Evolutionary conservation across 306 rosid species (phyloP).

Genomic region (Oemleria cerasiformis): DNA sequence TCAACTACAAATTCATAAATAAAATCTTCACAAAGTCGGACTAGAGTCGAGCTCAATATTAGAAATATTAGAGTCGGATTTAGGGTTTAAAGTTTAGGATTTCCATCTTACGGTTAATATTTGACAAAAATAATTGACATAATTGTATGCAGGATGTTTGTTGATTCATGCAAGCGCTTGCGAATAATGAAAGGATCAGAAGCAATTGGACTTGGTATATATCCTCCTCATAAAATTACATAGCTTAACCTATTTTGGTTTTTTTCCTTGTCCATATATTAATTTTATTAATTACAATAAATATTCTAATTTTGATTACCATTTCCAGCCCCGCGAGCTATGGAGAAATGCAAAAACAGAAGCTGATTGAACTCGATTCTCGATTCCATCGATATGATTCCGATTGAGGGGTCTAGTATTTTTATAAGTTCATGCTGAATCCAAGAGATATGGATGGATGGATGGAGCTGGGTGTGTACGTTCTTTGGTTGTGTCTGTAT

Average conservation of each 20-base stretch:
- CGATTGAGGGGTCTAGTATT: background rate
- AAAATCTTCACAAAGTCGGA: too few relatives aligned
- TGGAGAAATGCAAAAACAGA: slow-evolving; percentile 98
- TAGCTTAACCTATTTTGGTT: background rate
- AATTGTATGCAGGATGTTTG: slow-evolving; percentile 52
- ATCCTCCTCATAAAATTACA: background rate
- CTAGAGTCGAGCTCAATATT: too few relatives aligned
- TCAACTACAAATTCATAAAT: too few relatives aligned
- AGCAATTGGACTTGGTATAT: slow-evolving; percentile 94
- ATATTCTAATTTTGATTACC: background rate
- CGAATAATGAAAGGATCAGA: slow-evolving; percentile 98
- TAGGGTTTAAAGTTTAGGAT: too few relatives aligned
- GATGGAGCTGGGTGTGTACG: slow-evolving; percentile 25
- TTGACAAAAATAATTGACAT: background rate
- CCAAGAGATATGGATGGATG: slow-evolving; percentile 17
- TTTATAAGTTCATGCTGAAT: background rate
- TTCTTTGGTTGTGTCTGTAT: slow-evolving; percentile 52
- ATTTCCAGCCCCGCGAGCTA: slow-evolving; percentile 90
- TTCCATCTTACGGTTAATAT: too few relatives aligned
- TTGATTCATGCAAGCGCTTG: slow-evolving; percentile 96
- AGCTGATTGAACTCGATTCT: slow-evolving; percentile 46
- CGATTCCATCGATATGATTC: background rate
- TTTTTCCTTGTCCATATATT: too few relatives aligned
- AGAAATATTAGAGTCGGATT: too few relatives aligned
- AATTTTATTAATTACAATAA: too few relatives aligned